Conservation (phyloP, 257 asterid genomes). For the Galeopsis tetrahit region DNA sequence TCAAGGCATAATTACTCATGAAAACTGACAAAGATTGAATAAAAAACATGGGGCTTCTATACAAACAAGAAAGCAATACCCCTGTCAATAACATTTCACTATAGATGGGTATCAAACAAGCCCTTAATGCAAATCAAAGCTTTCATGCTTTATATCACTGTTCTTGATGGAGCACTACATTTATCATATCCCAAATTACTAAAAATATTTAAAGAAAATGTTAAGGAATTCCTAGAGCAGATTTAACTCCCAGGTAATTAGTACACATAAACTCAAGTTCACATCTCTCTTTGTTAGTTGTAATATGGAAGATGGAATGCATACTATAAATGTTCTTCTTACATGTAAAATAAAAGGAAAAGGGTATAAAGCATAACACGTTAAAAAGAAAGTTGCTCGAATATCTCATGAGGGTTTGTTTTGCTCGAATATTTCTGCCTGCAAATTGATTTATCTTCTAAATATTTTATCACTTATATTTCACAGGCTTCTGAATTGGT, state of each 20-base stretch:
- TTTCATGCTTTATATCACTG: conserved; percentile 87
- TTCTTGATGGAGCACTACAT: conserved; percentile 90
- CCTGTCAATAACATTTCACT: not conserved
- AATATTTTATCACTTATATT: no score
- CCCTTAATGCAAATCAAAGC: conserved; percentile 47
- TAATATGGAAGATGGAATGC: conserved; percentile 63
- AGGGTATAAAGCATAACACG: conserved; percentile 57
- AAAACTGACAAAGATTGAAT: not conserved
- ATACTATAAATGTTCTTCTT: conserved; percentile 87
- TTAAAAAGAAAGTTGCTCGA: conserved; percentile 47
- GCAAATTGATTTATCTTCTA: no score
- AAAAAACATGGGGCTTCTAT: not conserved
- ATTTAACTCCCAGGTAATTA: conserved; percentile 74
- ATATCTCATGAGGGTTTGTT: conserved; percentile 57
- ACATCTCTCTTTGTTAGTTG: not conserved
- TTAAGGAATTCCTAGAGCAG: conserved; percentile 85
- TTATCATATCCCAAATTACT: conserved; percentile 74
- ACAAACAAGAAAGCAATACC: conserved; percentile 19
- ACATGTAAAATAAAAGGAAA: conserved; percentile 86
- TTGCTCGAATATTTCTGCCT: not conserved
- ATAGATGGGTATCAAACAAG: not conserved
- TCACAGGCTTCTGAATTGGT: conserved; percentile 77
- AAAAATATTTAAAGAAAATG: conserved; percentile 67
- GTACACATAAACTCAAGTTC: not conserved
- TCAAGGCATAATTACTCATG: conserved; percentile 20